These are phyloP conservation scores for Fraxinus latifolia DNA, from an alignment of 305 asterid genomes.

Conservation along the genomic window DNA sequence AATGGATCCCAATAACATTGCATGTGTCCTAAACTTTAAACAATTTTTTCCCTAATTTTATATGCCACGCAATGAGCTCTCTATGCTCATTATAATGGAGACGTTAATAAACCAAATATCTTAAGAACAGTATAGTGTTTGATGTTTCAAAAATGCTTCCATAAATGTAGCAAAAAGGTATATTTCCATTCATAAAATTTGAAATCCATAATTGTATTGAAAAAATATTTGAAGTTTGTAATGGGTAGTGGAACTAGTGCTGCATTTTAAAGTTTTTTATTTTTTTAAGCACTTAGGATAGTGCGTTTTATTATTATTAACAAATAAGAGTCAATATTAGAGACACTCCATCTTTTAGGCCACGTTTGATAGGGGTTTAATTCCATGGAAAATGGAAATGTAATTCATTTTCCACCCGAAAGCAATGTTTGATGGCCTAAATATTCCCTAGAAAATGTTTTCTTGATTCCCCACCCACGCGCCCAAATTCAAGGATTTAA, in stretches of 20 bases:
- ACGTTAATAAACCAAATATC: neutral
- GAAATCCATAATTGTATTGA: no score
- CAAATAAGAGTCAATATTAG: no score
- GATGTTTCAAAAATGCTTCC: neutral
- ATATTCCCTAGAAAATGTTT: no score
- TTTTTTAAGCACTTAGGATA: no score
- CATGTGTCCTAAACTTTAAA: constrained; percentile 29
- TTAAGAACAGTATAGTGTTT: neutral
- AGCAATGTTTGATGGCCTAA: no score
- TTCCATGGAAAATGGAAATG: no score
- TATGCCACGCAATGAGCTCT: neutral
- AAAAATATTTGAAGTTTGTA: neutral
- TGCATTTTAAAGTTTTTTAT: neutral
- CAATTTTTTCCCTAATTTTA: neutral
- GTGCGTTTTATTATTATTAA: no score
- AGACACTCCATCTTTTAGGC: no score
- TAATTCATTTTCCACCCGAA: no score
- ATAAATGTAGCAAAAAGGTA: neutral
- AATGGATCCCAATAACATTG: constrained; percentile 23
- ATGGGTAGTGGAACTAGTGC: neutral
- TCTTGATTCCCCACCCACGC: no score
- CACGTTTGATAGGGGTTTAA: no score
- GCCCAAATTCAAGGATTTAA: no score
- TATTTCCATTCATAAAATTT: neutral
- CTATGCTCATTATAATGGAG: neutral